phyloP scores from a whole-genome alignment of 805 yeast species.

The Starmerella davenportii region DNA sequence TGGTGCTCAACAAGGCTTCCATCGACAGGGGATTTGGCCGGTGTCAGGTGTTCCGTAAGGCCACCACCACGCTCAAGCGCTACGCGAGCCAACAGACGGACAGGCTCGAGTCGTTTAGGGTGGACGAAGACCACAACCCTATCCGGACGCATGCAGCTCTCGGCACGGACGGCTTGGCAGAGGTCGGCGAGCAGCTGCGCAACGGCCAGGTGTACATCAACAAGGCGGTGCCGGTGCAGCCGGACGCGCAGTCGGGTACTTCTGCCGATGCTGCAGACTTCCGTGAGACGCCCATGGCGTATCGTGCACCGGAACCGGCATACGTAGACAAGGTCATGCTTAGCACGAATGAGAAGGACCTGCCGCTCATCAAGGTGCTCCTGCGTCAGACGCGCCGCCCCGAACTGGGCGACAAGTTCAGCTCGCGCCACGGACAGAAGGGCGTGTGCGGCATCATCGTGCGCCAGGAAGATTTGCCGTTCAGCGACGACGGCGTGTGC shows the following conservation, averaged over 20 bases:
- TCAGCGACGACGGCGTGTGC: conserved; percentile 73
- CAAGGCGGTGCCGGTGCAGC: conserved; percentile 69
- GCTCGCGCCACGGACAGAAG: conserved; percentile 95
- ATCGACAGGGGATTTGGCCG: conserved; percentile 95
- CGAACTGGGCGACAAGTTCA: conserved; percentile 91
- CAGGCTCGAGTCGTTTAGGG: conserved; percentile 78
- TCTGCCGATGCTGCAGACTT: conserved; percentile 36
- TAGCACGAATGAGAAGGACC: conserved; percentile 89
- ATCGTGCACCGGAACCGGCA: conserved; percentile 89
- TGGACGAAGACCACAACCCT: conserved; percentile 35
- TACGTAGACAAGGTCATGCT: conserved; percentile 95
- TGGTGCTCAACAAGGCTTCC: conserved; percentile 82
- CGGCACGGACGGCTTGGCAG: conserved; percentile 93
- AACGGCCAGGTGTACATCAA: conserved; percentile 90
- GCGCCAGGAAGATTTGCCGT: conserved; percentile 91
- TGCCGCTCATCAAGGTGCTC: conserved; percentile 79
- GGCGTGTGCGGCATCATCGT: conserved; percentile 99
- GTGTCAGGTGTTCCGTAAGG: conserved; percentile 86
- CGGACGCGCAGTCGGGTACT: conserved; percentile 31
- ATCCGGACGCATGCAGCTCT: conserved; percentile 70
- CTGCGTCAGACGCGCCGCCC: conserved; percentile 93
- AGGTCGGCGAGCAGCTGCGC: conserved; percentile 77
- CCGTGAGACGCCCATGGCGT: conserved; percentile 78
- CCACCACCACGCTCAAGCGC: conserved; percentile 72
- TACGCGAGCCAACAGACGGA: conserved; percentile 91